Base-by-base conservation (phyloP, 306 rosid species). In the Ormosia semicastrata region DNA sequence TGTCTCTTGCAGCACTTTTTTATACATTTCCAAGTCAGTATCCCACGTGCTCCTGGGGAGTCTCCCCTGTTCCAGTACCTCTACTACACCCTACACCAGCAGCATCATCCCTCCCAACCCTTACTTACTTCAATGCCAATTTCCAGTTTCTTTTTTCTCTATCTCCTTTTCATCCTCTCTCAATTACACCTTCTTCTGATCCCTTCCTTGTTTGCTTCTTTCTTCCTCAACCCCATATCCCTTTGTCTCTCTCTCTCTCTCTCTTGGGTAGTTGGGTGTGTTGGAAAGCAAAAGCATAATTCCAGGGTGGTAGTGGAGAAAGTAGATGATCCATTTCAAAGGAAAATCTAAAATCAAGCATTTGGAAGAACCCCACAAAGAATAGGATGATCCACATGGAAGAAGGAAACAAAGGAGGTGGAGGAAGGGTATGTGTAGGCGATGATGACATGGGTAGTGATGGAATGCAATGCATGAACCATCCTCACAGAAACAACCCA, bases 401-500 rank as follows among this genome's bases (percentile, higher is more conserved):
- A 78, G 89, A 89, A 78, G 81, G 77, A 50, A 71, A 71, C 57
- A 90, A 82, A 66, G 79, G 73, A 8, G 87, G 37, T 2, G 77
- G 57, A 17, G 82, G 83, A 7, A 80, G 78, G 60, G 87, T 82
- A 14, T 85, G 81, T n/a, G 90, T 50, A 5, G 83, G 79, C 1
- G 86, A 91, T 0, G 89, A 89, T 30, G 90, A 86, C 64, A 58
- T 90, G 39, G 24, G 24, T 24, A 86, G 84, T 2, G 97, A 91
- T 53, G 97, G 97, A 71, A 90, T 92, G 93, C 94, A 88, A 59
- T 92, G 98, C 86, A 90, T 78, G 7, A 77, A 91, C 71, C 98
- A 94, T 80, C 95, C 95, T 4, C 83, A 77, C 67, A 82, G 89
- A 37, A 92, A 66, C 85, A 94, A 86, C 79, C 89, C 97, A 0